A percentile compares a stretch with the other conserved stretches of the same genome.
phyloP scores from a whole-genome alignment of 108 stramenopile species.

The Licmophora abbreviata region DNA sequence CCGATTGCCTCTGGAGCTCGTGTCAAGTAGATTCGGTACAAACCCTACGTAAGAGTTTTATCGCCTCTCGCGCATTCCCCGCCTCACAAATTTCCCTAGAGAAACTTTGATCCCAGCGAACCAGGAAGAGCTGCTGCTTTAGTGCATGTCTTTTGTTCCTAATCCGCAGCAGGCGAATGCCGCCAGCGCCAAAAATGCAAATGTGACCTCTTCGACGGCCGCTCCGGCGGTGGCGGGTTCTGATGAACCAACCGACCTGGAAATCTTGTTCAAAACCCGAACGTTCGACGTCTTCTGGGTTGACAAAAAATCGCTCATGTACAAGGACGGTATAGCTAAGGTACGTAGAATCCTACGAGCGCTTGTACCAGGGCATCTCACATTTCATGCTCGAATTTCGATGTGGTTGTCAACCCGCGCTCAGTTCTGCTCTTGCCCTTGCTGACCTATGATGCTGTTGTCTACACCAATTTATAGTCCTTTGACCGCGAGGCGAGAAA shows the following conservation, averaged over 20 bases:
- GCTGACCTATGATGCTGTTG: background rate
- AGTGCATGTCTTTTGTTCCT: slow-evolving; percentile 92
- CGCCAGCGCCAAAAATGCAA: slow-evolving; percentile 48
- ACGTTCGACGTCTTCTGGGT: slow-evolving; percentile 87
- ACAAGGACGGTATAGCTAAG: slow-evolving; percentile 80
- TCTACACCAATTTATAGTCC: slow-evolving; percentile 23
- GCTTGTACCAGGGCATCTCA: slow-evolving; percentile 1
- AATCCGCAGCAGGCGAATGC: slow-evolving; percentile 71
- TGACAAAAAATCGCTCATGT: slow-evolving; percentile 77
- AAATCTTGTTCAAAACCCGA: slow-evolving; percentile 79
- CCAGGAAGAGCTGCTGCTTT: background rate
- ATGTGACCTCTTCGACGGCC: slow-evolving; percentile 20
- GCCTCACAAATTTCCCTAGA: background rate
- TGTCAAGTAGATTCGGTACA: background rate
- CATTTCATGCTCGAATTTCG: background rate
- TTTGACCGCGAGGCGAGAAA: slow-evolving; percentile 67
- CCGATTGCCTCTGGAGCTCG: background rate
- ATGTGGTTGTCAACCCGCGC: background rate
- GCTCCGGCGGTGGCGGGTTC: slow-evolving; percentile 36
- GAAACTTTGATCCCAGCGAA: background rate
- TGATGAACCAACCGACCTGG: slow-evolving; percentile 28
- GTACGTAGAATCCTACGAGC: slow-evolving; percentile 29
- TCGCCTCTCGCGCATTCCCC: slow-evolving; percentile 1
- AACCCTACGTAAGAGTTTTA: background rate
- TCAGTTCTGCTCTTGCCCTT: slow-evolving; percentile 1